Percentiles rank a stretch among this genome's conserved stretches.
Evolutionary conservation across 495 filamentous ascomycete species (phyloP).

Genomic region (Lindgomyces ingoldianus): DNA sequence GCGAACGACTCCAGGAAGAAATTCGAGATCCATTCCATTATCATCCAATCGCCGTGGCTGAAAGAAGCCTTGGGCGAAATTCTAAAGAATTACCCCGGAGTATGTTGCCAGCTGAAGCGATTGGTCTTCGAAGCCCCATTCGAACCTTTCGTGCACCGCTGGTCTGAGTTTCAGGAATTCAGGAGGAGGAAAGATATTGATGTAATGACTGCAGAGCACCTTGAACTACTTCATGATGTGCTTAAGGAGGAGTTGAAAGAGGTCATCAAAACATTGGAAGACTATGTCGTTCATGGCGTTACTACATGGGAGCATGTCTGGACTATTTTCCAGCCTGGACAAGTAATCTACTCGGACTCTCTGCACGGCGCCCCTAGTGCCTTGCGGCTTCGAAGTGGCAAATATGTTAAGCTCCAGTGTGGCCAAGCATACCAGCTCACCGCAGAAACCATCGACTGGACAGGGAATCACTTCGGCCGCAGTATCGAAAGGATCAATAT

Average conservation of each 20-base stretch:
- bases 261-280: conserved; percentile 55
- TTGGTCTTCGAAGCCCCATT: conserved; percentile 63
- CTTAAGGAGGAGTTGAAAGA: conserved; percentile 62
- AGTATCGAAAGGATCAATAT: conserved; percentile 49
- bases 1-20: conserved; percentile 58
- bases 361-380: conserved; percentile 45
- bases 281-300: conserved; percentile 58
- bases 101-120: conserved; percentile 59
- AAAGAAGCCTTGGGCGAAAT: conserved; percentile 59
- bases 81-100: conserved; percentile 64
- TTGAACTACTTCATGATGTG: conserved; percentile 56
- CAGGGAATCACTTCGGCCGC: conserved; percentile 61
- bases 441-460: conserved; percentile 57
- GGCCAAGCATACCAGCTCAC: conserved; percentile 40
- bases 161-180: conserved; percentile 55
- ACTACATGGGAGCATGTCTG: conserved; percentile 61
- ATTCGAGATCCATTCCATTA: conserved; percentile 60
- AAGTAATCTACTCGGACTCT: conserved; percentile 44
- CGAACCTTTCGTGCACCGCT: conserved; percentile 66
- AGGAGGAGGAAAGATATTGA: conserved; percentile 32
- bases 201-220: conserved; percentile 56
- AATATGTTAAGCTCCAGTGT: conserved; percentile 39
- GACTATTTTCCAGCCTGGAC: conserved; percentile 56
- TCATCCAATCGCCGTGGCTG: conserved; percentile 64
- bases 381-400: conserved; percentile 40